phyloP scores from a whole-genome alignment of 495 filamentous ascomycete species.

The Trichoderma gamsii region DNA sequence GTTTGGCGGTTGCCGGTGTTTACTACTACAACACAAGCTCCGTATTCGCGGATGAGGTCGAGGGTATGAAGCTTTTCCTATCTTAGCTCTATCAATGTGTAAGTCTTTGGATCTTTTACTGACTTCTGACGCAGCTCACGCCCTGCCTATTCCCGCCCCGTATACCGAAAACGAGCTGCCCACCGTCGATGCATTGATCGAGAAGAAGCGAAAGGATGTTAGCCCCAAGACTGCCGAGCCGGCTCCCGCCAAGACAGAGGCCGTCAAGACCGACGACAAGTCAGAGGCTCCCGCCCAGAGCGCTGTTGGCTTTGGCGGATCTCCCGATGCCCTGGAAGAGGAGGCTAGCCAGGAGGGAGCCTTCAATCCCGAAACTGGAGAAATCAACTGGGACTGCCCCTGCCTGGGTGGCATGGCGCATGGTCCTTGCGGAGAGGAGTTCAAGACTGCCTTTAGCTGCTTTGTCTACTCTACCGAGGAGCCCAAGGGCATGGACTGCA shows the following conservation, averaged over 20 bases:
- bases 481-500: conserved; percentile 98
- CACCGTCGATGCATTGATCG: conserved; percentile 45
- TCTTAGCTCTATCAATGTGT: background rate
- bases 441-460: conserved; percentile 92
- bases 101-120: background rate
- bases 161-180: conserved; percentile 42
- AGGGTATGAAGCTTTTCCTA: conserved; percentile 48
- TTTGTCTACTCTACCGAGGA: conserved; percentile 92
- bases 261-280: conserved; percentile 17
- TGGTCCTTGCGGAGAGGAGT: conserved; percentile 92
- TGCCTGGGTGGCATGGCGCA: conserved; percentile 96
- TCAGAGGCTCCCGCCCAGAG: conserved; percentile 21
- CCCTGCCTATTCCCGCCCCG: conserved; percentile 32
- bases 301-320: conserved; percentile 24
- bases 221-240: conserved; percentile 22
- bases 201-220: conserved; percentile 43
- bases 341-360: conserved; percentile 82
- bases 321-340: conserved; percentile 57
- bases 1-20: conserved; percentile 65
- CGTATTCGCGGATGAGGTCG: conserved; percentile 76
- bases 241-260: conserved; percentile 22
- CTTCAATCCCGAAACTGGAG: conserved; percentile 96
- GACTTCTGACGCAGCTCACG: conserved; percentile 23
- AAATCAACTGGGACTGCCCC: conserved; percentile 99
- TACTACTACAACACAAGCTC: conserved; percentile 92